A percentile compares a stretch with the other conserved stretches of the same genome.
Evolutionary conservation across 257 asterid genomes (phyloP).

Genomic region (Lavandula angustifolia): DNA sequence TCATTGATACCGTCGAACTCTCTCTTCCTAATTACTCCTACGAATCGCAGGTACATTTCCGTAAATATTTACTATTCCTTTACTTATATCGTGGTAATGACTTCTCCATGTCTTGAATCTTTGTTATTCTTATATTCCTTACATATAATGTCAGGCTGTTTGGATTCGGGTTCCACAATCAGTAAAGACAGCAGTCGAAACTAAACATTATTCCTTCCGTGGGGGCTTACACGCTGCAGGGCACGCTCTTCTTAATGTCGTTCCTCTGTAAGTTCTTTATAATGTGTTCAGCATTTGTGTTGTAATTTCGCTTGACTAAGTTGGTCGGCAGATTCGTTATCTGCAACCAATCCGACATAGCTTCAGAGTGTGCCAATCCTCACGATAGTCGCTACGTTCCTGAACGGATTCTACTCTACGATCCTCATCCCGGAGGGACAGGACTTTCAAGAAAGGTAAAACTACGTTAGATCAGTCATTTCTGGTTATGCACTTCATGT

Average conservation of each 20-base stretch:
- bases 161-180: constrained; percentile 92
- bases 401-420: constrained; percentile 89
- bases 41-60: constrained; percentile 71
- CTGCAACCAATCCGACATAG: constrained; percentile 86
- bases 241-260: constrained; percentile 84
- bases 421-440: constrained; percentile 95
- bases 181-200: constrained; percentile 63
- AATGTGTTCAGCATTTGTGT: constrained; percentile 20
- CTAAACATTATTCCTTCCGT: constrained; percentile 56
- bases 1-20: constrained; percentile 81
- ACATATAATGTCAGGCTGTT: constrained; percentile 67
- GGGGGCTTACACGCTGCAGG: constrained; percentile 98
- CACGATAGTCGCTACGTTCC: constrained; percentile 73
- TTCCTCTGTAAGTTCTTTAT: constrained; percentile 73
- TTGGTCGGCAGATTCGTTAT: constrained; percentile 63
- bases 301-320: constrained; percentile 29
- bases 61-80: background rate
- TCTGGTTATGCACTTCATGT: constrained; percentile 5
- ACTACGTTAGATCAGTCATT: constrained; percentile 23
- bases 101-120: constrained; percentile 22
- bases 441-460: constrained; percentile 90
- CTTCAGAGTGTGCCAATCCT: constrained; percentile 89
- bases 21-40: constrained; percentile 88
- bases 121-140: constrained; percentile 25
- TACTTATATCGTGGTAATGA: background rate